Base-by-base conservation (phyloP, 2,329 filamentous ascomycete genomes). In the Corinectria fuckeliana region DNA sequence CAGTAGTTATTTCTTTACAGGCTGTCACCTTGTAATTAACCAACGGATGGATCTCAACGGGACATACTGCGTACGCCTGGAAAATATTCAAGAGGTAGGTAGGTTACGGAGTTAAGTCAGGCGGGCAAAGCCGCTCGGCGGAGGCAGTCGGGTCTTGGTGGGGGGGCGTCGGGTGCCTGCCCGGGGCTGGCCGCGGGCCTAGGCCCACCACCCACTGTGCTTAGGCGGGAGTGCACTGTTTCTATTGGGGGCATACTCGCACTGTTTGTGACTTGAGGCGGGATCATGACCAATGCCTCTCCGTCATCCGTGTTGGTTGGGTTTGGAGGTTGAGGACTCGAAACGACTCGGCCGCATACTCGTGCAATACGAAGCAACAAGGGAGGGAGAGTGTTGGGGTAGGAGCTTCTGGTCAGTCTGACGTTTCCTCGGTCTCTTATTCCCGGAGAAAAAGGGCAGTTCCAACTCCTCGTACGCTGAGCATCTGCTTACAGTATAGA, bases 111-210 rank as follows among this genome's bases (percentile, higher is more conserved):
- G n/a, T n/a, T n/a, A n/a, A 18, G 44, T 50, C 56, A 54, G 26
- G 42, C 50, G 50, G n/a, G 50, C 41, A 53, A 53, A 44, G 34
- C 45, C 50, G 36, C 10, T 53, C 44, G 44, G 50, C 41, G 56
- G 42, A 34, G 28, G 10, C 21, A 21, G 56, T 42, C 36, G 49
- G 28, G 34, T n/a, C n/a, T n/a, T n/a, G n/a, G n/a, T n/a, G 45
- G 28, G 14, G 14, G 28, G 28, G 26, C 26, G 26, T 28, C n/a
- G n/a, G 26, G 32, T 36, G 13, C n/a, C 14, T 32, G 25, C 39
- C 30, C 44, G 28, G 56, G 50, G 50, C 28, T 49, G 42, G 42
- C 56, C 42, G 56, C 45, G 23, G 41, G 20, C 18, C 21, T 42
- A 32, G 28, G 16, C 9, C 41, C 28, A 42, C 39, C 28, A 39